Evolutionary conservation across 2,329 filamentous ascomycete genomes (phyloP), one percentile per base, ranked within the genome.

Genomic region (Fusarium sp.): DNA sequence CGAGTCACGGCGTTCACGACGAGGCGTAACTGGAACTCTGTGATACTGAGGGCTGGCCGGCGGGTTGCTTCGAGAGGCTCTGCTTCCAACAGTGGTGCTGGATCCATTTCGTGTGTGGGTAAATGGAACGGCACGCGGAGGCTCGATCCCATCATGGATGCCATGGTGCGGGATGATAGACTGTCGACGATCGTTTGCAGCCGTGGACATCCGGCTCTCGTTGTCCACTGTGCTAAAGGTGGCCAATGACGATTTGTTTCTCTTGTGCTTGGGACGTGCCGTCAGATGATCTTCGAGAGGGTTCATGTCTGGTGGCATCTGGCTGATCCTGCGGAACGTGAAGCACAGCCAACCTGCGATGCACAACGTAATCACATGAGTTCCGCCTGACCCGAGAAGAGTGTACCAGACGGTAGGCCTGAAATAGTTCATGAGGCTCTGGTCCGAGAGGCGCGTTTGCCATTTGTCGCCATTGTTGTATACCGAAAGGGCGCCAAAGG

Each of bases 281-380:
- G 95, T 98, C 67, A 97, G 85, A 78, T 96, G 92, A 75, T 94
- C 91, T 81, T 98, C 95, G 16, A 98, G 87, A 2, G 96, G 96
- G 81, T 98, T 98, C 93, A 98, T 95, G 80, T 98, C 96, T 0
- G 96, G 95, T 7, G 96, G 96, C 81, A 98, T 88, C 23, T 88
- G 87, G 6, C 92, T 88, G 78, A 98, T 98, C 79, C 93, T 93
- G 45, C 92, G 90, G 89, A 98, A 98, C 76, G 93, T 90, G 62
- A 94, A 81, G 18, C 91, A 91, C 30, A 98, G 87, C 84, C 93
- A 98, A 35, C 94, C 81, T 6, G 94, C 94, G 39, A 97, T 85
- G 20, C 86, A 82, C 2, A 97, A 83, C 2, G 94, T 94, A 11
- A 94, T 73, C 0, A 93, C 78, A 80, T 98, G 95, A 23, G 97